phyloP scores from a whole-genome alignment of 2,329 filamentous ascomycete genomes.

The Microthyrium microscopicum region DNA sequence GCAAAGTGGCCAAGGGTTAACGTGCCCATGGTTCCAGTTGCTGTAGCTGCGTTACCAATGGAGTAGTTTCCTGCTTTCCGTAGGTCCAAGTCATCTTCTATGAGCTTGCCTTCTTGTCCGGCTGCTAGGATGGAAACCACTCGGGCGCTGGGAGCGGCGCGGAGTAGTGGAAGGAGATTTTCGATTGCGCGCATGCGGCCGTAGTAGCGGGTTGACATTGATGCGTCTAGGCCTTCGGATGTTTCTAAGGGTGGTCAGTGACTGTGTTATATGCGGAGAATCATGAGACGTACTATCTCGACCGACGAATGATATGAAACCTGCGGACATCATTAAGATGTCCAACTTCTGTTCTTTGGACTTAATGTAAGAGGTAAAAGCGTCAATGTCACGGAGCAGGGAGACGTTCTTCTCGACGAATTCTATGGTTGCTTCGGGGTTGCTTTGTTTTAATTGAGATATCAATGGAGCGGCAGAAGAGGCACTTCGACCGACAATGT shows the following conservation, averaged over 20 bases:
- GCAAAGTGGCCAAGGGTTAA: conserved; percentile 10
- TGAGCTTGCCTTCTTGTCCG: conserved; percentile 35
- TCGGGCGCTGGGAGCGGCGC: conserved; percentile 31
- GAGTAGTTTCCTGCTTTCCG: conserved; percentile 21
- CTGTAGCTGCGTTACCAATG: conserved; percentile 13
- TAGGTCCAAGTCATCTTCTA: conserved; percentile 29
- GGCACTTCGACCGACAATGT: conserved; percentile 6
- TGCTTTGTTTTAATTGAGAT: too few species aligned
- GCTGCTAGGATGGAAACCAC: conserved; percentile 39
- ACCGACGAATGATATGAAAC: neutral
- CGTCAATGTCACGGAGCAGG: too few species aligned
- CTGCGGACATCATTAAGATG: conserved; percentile 5
- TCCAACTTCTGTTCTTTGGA: conserved; percentile 9
- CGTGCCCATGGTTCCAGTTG: conserved; percentile 8
- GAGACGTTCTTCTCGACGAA: too few species aligned
- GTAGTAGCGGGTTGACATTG: conserved; percentile 38
- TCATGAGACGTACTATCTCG: too few species aligned
- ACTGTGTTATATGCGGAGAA: conserved; percentile 9
- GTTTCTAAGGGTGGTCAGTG: conserved; percentile 25
- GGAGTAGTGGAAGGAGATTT: neutral
- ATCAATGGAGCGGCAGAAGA: too few species aligned
- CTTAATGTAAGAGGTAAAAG: too few species aligned
- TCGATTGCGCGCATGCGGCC: conserved; percentile 25
- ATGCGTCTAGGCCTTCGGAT: conserved; percentile 37
- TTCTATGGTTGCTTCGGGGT: too few species aligned